phyloP scores from a whole-genome alignment of 2,329 filamentous ascomycete genomes.

The Venturia pyrina region DNA sequence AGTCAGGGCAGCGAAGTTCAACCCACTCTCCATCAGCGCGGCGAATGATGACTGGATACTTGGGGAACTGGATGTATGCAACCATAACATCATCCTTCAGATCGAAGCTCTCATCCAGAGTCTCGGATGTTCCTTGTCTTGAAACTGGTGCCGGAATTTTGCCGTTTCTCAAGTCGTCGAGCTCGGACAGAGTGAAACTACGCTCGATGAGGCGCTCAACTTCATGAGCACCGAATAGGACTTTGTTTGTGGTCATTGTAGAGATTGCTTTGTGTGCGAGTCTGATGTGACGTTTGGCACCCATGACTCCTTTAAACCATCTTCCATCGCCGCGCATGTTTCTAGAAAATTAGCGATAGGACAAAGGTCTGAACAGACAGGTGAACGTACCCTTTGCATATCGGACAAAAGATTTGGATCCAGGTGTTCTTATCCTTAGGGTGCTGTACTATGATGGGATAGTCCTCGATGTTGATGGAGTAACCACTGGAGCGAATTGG shows the following conservation, averaged over 20 bases:
- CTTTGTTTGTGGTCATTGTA: not conserved
- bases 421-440: conserved; percentile 1
- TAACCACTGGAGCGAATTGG: not conserved
- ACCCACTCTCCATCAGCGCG: conserved; percentile 1
- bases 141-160: not conserved
- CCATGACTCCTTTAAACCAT: conserved; percentile 1
- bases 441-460: conserved; percentile 1
- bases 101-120: not conserved
- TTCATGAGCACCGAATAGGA: not conserved
- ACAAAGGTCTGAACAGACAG: not conserved
- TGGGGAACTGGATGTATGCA: not conserved
- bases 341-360: not conserved
- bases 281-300: not conserved
- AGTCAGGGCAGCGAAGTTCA: conserved; percentile 5
- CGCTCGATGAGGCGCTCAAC: not conserved
- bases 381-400: not conserved
- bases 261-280: not conserved
- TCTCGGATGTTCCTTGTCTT: not conserved
- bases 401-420: not conserved
- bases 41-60: not conserved
- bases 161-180: conserved; percentile 1
- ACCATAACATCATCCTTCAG: not conserved
- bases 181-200: not conserved
- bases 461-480: not conserved
- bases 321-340: not conserved